Percentiles rank a stretch among this genome's conserved stretches.
Evolutionary conservation across 2,329 filamentous ascomycete species (phyloP).

Genomic region (Penicillium sp.): DNA sequence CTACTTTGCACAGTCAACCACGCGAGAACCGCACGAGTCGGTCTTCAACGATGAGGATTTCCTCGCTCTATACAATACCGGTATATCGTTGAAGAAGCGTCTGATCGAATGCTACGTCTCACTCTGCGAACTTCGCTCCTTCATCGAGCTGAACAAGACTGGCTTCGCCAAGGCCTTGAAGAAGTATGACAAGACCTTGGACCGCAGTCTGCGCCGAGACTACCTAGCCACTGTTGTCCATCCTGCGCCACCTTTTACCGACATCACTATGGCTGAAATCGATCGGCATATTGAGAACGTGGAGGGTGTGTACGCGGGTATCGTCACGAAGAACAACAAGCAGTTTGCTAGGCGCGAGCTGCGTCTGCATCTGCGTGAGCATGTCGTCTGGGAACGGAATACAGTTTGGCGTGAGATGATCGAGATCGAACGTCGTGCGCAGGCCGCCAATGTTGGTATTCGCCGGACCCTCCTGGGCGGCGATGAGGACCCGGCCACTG

Average conservation of each 20-base stretch:
- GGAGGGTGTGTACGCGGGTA: constrained; percentile 73
- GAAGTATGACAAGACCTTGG: constrained; percentile 96
- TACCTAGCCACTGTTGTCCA: constrained; percentile 76
- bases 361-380: constrained; percentile 85
- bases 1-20: constrained; percentile 24
- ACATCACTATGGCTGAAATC: constrained; percentile 66
- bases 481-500: constrained; percentile 64
- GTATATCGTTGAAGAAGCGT: constrained; percentile 88
- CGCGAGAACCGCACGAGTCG: constrained; percentile 56
- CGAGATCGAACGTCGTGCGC: constrained; percentile 89
- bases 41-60: constrained; percentile 73
- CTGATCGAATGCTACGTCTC: constrained; percentile 85
- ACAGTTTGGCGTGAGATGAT: constrained; percentile 99
- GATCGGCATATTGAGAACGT: constrained; percentile 70
- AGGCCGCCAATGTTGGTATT: constrained; percentile 85
- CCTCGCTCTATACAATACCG: constrained; percentile 65
- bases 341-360: constrained; percentile 77
- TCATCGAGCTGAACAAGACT: constrained; percentile 91
- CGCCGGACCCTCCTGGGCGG: constrained; percentile 74
- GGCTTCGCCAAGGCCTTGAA: constrained; percentile 96
- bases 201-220: constrained; percentile 70
- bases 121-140: constrained; percentile 92
- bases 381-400: constrained; percentile 98
- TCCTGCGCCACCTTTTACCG: constrained; percentile 75
- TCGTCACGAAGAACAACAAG: constrained; percentile 79